phyloP scores from a whole-genome alignment of 1,284 basidiomycete genomes.

The Ceratobasidium sp. region DNA sequence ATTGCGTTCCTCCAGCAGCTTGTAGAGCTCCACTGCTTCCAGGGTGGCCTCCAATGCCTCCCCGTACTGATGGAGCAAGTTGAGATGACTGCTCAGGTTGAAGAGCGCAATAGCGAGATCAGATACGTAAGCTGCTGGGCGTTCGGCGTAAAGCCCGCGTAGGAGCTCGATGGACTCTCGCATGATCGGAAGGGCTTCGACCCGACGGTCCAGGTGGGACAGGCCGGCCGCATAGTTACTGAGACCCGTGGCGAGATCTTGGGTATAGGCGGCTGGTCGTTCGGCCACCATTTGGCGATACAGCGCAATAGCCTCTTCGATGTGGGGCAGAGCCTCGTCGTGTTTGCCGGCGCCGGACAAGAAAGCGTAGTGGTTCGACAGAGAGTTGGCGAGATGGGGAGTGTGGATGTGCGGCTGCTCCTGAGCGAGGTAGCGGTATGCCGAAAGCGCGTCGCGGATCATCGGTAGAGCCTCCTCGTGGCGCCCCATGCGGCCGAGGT shows the following conservation, averaged over 20 bases:
- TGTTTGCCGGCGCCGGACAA: background rate
- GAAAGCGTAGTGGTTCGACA: background rate
- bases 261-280: background rate
- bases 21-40: background rate
- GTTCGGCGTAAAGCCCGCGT: slow-evolving; percentile 2
- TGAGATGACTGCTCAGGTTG: background rate
- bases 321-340: background rate
- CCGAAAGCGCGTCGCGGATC: slow-evolving; percentile 3
- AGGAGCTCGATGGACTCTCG: background rate
- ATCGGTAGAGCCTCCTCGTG: slow-evolving; percentile 10
- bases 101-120: slow-evolving; percentile 1
- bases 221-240: background rate
- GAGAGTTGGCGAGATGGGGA: background rate
- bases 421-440: background rate
- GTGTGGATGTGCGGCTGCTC: background rate
- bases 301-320: slow-evolving; percentile 3
- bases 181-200: background rate
- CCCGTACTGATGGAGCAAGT: background rate
- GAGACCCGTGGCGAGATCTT: background rate
- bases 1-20: background rate
- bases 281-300: slow-evolving; percentile 2
- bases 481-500: background rate
- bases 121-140: slow-evolving; percentile 3
- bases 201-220: background rate
- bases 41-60: background rate